phyloP scores from a whole-genome alignment of 495 filamentous ascomycete species.

The Neurospora tetrasperma region DNA sequence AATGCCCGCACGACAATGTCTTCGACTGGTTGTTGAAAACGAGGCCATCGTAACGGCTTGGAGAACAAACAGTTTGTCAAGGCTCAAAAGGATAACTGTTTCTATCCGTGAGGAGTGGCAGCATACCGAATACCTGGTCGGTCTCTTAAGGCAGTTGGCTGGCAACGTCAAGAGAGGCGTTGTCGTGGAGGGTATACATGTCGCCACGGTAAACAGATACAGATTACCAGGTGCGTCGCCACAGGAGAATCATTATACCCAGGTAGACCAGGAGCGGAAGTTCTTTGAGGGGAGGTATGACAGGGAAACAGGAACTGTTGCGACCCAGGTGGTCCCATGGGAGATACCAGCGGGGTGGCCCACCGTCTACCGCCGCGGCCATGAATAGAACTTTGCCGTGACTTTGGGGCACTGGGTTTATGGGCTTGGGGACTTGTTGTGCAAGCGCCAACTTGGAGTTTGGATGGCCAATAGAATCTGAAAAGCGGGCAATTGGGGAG shows the following conservation, averaged over 20 bases:
- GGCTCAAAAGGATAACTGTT: background rate
- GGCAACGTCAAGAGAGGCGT: background rate
- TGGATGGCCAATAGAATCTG: background rate
- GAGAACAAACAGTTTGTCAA: fast-evolving
- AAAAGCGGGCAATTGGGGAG: background rate
- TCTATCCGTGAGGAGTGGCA: background rate
- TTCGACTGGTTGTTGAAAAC: background rate
- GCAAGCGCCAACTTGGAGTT: background rate
- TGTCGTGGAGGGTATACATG: background rate
- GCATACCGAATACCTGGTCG: background rate
- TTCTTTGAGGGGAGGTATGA: background rate
- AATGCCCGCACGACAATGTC: background rate
- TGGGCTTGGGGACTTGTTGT: background rate
- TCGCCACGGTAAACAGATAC: background rate
- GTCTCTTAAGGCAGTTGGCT: background rate
- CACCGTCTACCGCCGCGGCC: background rate
- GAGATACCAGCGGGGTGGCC: background rate
- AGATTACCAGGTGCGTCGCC: background rate
- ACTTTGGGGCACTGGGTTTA: background rate
- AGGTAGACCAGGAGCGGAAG: background rate
- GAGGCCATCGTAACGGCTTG: background rate
- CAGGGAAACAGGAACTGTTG: background rate
- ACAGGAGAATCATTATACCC: fast-evolving
- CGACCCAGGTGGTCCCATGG: background rate
- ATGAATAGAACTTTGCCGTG: background rate